Percentiles rank a stretch among this genome's conserved stretches.
Conservation (phyloP, 1,284 basidiomycete genomes). For the Papiliotrema nemorosa region DNA sequence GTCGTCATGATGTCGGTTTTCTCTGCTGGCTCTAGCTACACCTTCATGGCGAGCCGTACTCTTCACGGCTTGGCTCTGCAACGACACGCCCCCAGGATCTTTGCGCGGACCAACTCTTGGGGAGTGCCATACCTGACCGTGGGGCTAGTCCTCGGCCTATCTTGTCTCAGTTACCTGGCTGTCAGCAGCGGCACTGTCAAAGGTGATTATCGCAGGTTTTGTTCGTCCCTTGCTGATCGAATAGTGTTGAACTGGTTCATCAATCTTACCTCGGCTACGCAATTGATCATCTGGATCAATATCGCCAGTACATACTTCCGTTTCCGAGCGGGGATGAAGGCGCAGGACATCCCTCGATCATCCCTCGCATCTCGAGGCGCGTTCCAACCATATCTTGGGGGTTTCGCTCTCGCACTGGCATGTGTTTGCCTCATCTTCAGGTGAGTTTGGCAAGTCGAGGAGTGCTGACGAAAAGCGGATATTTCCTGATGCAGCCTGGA, state of each 20-base stretch:
- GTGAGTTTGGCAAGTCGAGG: background rate
- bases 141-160: conserved; percentile 2
- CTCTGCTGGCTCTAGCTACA: conserved; percentile 74
- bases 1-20: conserved; percentile 69
- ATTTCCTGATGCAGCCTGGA: background rate
- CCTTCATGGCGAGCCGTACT: conserved; percentile 76
- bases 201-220: too few species aligned
- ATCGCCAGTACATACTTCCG: conserved; percentile 1
- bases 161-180: conserved; percentile 19
- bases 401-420: background rate
- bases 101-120: conserved; percentile 51
- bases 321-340: background rate
- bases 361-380: background rate
- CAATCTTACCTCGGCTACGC: conserved; percentile 13
- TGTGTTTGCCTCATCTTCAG: background rate
- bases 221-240: background rate
- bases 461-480: background rate
- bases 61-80: conserved; percentile 75
- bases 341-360: background rate
- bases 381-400: conserved; percentile 8
- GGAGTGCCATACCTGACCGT: conserved; percentile 40
- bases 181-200: conserved; percentile 12
- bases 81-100: conserved; percentile 59
- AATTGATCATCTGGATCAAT: conserved; percentile 9
- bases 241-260: conserved; percentile 15